These are phyloP conservation scores for Candida verbasci DNA, from an alignment of 805 yeast species.

Conservation along the genomic window DNA sequence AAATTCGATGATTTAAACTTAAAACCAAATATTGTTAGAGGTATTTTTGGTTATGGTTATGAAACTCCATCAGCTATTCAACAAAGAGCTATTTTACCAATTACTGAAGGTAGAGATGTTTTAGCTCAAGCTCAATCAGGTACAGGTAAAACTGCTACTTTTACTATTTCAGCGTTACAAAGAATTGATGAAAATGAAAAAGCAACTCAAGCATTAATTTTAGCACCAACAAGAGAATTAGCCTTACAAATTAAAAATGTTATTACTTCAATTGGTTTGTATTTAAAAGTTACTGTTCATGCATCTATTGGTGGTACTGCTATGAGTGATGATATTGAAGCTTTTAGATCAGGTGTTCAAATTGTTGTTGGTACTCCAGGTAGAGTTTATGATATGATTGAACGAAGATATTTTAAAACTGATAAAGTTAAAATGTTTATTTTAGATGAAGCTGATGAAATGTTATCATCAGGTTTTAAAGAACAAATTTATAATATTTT, in stretches of 20 bases:
- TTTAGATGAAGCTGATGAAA: constrained; percentile 97
- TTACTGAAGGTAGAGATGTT: constrained; percentile 67
- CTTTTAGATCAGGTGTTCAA: constrained; percentile 82
- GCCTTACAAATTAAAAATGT: constrained; percentile 96
- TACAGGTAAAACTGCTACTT: constrained; percentile 89
- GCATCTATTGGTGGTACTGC: constrained; percentile 98
- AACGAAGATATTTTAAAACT: constrained; percentile 79
- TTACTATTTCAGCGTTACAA: constrained; percentile 69
- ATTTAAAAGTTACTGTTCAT: constrained; percentile 86
- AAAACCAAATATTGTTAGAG: constrained; percentile 70
- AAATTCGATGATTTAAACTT: constrained; percentile 72
- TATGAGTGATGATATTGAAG: constrained; percentile 81
- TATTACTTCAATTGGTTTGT: constrained; percentile 81
- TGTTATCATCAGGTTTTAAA: constrained; percentile 89
- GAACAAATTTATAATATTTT: constrained; percentile 94
- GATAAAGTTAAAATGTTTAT: constrained; percentile 88
- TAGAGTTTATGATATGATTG: constrained; percentile 93
- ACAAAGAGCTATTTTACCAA: constrained; percentile 74
- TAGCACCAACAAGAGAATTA: constrained; percentile 97
- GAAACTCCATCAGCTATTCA: constrained; percentile 82
- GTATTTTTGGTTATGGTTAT: constrained; percentile 78
- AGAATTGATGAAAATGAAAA: constrained; percentile 68
- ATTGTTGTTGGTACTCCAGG: constrained; percentile 98
- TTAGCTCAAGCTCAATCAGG: constrained; percentile 88
- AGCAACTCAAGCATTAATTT: constrained; percentile 86